Conservation (phyloP, 2,329 filamentous ascomycete genomes). For the Aurifilum marmelostoma region DNA sequence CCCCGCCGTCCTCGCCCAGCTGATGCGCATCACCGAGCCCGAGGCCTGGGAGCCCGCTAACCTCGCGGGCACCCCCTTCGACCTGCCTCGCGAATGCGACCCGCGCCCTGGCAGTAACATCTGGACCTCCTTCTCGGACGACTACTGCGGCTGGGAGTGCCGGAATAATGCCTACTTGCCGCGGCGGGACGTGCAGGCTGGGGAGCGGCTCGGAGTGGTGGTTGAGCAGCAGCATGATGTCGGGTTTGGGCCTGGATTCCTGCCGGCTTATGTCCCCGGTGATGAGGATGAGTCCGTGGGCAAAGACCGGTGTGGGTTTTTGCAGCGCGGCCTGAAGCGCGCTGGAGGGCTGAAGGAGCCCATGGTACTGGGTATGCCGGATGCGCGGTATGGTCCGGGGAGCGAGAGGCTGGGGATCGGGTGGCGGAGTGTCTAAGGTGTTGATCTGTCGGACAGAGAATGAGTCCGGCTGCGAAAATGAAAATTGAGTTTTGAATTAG, state of each 20-base stretch:
- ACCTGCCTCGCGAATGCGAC: slow-evolving; percentile 31
- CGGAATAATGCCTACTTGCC: slow-evolving; percentile 31
- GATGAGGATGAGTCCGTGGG: not conserved
- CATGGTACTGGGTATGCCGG: slow-evolving; percentile 30
- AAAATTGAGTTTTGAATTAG: not conserved
- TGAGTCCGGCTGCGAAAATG: not conserved
- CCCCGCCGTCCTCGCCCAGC: slow-evolving; percentile 27
- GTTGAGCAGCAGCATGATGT: not conserved
- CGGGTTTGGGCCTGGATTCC: not conserved
- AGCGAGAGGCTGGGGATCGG: slow-evolving; percentile 31
- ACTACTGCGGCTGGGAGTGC: slow-evolving; percentile 38
- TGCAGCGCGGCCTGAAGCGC: not conserved
- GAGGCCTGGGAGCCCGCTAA: slow-evolving; percentile 31
- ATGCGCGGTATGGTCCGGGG: slow-evolving; percentile 31
- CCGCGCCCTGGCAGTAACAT: slow-evolving; percentile 31
- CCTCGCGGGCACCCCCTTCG: slow-evolving; percentile 30
- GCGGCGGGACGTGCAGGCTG: not conserved
- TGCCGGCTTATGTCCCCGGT: slow-evolving; percentile 19
- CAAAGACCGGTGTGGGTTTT: not conserved
- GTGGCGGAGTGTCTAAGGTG: slow-evolving; percentile 29
- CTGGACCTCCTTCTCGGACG: slow-evolving; percentile 26
- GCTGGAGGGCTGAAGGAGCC: not conserved
- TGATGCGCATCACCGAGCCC: slow-evolving; percentile 32
- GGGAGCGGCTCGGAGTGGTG: not conserved
- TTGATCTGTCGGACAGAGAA: not conserved